A percentile compares a stretch with the other conserved stretches of the same genome.
These are phyloP conservation scores for Aspergillus sp. DNA, from an alignment of 2,329 filamentous ascomycete species.

Conservation along the genomic window DNA sequence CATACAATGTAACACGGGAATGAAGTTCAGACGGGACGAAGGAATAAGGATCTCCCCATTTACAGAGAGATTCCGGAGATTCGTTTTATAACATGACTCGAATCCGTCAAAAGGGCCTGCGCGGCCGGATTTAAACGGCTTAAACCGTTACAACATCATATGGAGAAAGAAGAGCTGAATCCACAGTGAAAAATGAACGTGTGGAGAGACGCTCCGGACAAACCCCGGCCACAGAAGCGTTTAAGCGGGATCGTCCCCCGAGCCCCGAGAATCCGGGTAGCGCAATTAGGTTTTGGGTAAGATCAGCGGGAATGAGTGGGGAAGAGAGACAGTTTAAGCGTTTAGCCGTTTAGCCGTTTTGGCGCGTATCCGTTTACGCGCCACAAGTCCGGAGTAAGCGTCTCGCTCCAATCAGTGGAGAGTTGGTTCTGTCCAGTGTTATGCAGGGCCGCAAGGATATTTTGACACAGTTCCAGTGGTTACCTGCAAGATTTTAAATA, in stretches of 20 bases:
- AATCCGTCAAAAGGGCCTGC: background rate
- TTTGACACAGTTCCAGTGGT: background rate
- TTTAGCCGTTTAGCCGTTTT: background rate
- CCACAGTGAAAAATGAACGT: background rate
- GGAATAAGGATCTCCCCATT: background rate
- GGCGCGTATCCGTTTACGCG: background rate
- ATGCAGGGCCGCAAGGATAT: background rate
- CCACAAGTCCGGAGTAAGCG: background rate
- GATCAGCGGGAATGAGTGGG: background rate
- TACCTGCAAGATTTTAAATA: background rate
- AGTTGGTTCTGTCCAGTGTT: background rate
- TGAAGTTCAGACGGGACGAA: background rate
- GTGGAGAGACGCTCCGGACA: background rate
- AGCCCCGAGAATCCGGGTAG: background rate
- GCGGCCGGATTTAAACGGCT: background rate
- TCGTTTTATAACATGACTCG: background rate
- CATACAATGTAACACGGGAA: background rate
- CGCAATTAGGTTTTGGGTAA: background rate
- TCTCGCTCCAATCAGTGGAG: background rate
- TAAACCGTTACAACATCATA: background rate
- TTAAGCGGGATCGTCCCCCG: background rate
- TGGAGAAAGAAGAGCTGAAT: background rate
- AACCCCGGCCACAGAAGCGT: background rate
- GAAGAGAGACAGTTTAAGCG: background rate
- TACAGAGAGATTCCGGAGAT: background rate